Base-by-base conservation (phyloP, 805 yeast species). In the Metschnikowia reukaufii region DNA sequence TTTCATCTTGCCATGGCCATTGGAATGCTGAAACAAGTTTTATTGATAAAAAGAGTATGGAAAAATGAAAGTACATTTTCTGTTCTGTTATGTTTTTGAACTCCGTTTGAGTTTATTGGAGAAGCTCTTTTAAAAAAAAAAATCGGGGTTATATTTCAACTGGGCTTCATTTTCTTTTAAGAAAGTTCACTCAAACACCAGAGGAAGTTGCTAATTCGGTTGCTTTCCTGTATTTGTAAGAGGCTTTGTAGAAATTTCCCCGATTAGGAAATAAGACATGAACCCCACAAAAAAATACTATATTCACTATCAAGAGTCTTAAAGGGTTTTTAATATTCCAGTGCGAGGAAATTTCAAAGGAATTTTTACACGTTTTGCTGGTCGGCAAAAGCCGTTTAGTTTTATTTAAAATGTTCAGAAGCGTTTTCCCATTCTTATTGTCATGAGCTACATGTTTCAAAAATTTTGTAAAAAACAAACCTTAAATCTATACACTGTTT, bases 1-100 rank as follows among this genome's bases (percentile, higher is more conserved):
- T 34, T 25, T 48, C 49, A 13, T 56, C 56, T 27, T 42, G 25
- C 63, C 64, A 59, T 0, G 63, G 64, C 64, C 63, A 60, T 12
- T 43, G 25, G 39, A 60, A 51, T 5, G 58, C 60, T 2, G 19
- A 23, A 5, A 41, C 44, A 13, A 23, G 12, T 9, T 8, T 3
- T 8, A 32, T 13, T 10, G 30, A 6, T 4, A 39, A 9, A 29
- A 30, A 13, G 29, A 19, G n/a, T 13, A 31, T 27, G 12, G 18
- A n/a, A 12, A 17, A 4, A 30, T 23, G n/a, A 12, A 15, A 36
- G 30, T n/a, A 7, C 39, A n/a, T 10, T 8, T 36, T 10, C 12
- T 25, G 8, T 4, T 25, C 9, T 7, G 6, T 23, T 7, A 7
- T 23, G 9, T 23, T 25, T 9, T 9, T 25, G 3, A 9, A 13